Conservation (phyloP, 1,284 basidiomycete genomes). For the Sparassis latifolia region DNA sequence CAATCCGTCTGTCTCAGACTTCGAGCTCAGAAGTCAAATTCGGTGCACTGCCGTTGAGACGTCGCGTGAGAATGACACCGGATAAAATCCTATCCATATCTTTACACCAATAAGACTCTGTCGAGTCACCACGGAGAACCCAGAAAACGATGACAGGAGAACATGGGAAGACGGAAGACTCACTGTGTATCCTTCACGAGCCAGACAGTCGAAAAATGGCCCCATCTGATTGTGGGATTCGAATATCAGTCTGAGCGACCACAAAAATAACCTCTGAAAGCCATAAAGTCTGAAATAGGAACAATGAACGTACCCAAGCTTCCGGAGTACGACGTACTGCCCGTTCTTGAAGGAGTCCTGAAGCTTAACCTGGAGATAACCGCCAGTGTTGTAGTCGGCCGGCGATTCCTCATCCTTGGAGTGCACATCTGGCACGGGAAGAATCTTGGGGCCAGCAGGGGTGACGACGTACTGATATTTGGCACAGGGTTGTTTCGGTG, state of each 20-base stretch:
- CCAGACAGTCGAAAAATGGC: constrained; percentile 87
- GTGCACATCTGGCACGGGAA: constrained; percentile 55
- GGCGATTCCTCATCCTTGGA: constrained; percentile 73
- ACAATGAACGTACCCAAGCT: constrained; percentile 59
- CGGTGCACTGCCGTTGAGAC: too few relatives aligned
- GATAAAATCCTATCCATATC: too few relatives aligned
- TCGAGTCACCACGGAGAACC: too few relatives aligned
- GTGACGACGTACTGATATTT: constrained; percentile 73
- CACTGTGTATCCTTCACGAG: constrained; percentile 70
- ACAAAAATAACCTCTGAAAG: not conserved
- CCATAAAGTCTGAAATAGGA: constrained; percentile 10
- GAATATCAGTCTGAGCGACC: constrained; percentile 2
- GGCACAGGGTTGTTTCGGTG: constrained; percentile 55
- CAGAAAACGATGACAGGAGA: constrained; percentile 1
- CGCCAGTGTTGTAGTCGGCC: constrained; percentile 75
- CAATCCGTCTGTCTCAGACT: too few relatives aligned
- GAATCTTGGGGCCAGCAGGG: constrained; percentile 56
- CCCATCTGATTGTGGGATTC: constrained; percentile 55
- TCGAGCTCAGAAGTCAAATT: too few relatives aligned
- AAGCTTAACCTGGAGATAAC: constrained; percentile 75
- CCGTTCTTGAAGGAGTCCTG: constrained; percentile 75
- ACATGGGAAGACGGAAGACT: constrained; percentile 26
- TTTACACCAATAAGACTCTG: too few relatives aligned
- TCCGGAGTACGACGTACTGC: constrained; percentile 75
- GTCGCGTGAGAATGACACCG: too few relatives aligned